Evolutionary conservation across 208 protist species (phyloP), one percentile per base, ranked within the genome.

Genomic region (Wallacemonas sp.): DNA sequence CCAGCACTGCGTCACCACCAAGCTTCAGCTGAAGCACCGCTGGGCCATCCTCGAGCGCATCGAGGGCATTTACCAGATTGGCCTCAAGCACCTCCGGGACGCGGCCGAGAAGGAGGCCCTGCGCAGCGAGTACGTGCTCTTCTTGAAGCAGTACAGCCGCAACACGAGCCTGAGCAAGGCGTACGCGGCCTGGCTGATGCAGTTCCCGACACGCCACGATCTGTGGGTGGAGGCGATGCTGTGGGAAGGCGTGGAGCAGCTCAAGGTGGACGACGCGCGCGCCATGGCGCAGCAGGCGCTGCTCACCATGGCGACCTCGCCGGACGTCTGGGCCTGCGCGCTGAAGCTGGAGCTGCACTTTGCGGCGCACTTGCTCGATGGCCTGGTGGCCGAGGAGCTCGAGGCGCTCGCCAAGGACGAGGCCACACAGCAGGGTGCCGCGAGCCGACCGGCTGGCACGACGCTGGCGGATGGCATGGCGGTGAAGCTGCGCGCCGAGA

Each of bases 21-120:
- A 92, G 64, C 67, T 96, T 10, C 79, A 81, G 22, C 71, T 96
- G 31, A 74, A 76, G 41, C 87, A 96, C 61, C 91, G 91, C 48
- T 94, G 87, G 86, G 62, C 80, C 28, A 80, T 96, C 20, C 32
- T 94, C 1, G 85, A 93, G 61, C 87, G 91, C 49, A 82, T 94
- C 18, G 87, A 96, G 70, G 65, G 70, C 66, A 86, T 96, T 38
- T 96, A 94, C 70, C 77, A 72, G 22, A 90, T 96, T 54, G 87
- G 87, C 16, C 50, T 94, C 23, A 91, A 89, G 65, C 79, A 94
- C 59, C 65, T 96, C 5, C 79, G 76, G 14, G 76, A 82, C 29
- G 55, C 57, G 31, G 61, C 67, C 3, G 86, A 93, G 57, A 74
- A 70, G 49, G 84, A 94, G 55, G 22, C 70, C 20, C 44, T 93